These are phyloP conservation scores for Mucor irregularis DNA, from an alignment of 371 early-diverging fungal genomes.

Conservation along the genomic window DNA sequence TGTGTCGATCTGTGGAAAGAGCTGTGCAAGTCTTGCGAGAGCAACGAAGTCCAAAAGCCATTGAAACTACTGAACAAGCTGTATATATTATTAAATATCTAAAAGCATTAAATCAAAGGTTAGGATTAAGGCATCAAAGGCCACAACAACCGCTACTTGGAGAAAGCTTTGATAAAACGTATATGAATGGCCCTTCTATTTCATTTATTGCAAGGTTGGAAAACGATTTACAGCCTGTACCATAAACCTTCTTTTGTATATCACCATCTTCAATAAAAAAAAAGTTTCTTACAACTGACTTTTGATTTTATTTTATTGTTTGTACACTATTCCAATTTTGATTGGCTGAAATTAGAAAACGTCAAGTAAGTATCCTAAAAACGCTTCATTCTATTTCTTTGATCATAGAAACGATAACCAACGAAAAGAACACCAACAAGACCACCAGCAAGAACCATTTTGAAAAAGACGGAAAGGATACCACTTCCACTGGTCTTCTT, in stretches of 20 bases:
- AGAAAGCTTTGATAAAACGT: background rate
- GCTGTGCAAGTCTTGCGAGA: conserved; percentile 58
- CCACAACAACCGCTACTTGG: background rate
- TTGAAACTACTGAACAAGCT: conserved; percentile 69
- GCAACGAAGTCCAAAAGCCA: conserved; percentile 64
- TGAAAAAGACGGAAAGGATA: conserved; percentile 52
- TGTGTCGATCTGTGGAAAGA: conserved; percentile 51
- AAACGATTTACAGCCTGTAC: no score
- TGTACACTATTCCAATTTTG: conserved; percentile 15
- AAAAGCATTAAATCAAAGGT: conserved; percentile 28
- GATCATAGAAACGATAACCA: conserved; percentile 61
- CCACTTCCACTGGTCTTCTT: conserved; percentile 28
- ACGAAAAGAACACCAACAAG: conserved; percentile 57
- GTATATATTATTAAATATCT: conserved; percentile 61
- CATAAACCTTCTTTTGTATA: no score
- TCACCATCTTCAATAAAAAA: no score
- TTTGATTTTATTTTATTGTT: conserved; percentile 7
- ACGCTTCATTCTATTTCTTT: conserved; percentile 65
- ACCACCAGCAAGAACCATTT: conserved; percentile 56
- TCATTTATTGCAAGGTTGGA: conserved; percentile 13
- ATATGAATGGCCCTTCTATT: conserved; percentile 3
- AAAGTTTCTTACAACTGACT: no score
- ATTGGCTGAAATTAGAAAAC: conserved; percentile 11
- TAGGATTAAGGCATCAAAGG: background rate
- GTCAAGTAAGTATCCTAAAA: conserved; percentile 46